These are phyloP conservation scores for Tetrahymena malaccensis DNA, from an alignment of 73 alveolate genomes.

Conservation along the genomic window DNA sequence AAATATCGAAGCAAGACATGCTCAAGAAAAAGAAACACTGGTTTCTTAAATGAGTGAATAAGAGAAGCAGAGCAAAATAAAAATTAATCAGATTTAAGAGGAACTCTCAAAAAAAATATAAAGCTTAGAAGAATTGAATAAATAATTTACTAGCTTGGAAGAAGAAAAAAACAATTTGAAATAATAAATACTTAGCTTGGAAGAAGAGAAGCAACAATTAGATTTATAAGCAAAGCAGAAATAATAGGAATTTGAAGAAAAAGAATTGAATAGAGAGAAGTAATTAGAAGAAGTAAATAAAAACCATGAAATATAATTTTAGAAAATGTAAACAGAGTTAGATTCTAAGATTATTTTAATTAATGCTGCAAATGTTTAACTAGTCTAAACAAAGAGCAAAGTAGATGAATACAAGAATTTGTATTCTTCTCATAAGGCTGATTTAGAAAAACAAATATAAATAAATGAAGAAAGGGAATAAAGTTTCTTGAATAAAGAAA, in stretches of 20 bases:
- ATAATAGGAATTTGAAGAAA: not conserved
- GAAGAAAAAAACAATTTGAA: not conserved
- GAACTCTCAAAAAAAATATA: not conserved
- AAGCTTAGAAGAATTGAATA: not conserved
- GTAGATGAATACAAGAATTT: not conserved
- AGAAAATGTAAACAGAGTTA: not conserved
- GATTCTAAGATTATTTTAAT: not conserved
- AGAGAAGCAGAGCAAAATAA: not conserved
- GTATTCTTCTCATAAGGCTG: not conserved
- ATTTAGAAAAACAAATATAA: not conserved
- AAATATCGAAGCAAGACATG: not conserved
- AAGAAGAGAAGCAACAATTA: not conserved
- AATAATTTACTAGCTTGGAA: not conserved
- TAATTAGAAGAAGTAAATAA: not conserved
- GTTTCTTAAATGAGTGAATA: not conserved
- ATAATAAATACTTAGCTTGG: not conserved
- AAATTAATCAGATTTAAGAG: not conserved
- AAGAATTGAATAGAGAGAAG: not conserved
- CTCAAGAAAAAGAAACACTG: not conserved
- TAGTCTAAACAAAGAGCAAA: not conserved
- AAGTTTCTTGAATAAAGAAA: not conserved
- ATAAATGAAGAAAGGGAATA: not conserved
- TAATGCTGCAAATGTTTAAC: not conserved
- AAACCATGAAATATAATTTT: not conserved
- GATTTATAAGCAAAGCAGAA: not conserved